Conservation (phyloP, 2,329 filamentous ascomycete species). For the Cryphonectria naterciae region DNA sequence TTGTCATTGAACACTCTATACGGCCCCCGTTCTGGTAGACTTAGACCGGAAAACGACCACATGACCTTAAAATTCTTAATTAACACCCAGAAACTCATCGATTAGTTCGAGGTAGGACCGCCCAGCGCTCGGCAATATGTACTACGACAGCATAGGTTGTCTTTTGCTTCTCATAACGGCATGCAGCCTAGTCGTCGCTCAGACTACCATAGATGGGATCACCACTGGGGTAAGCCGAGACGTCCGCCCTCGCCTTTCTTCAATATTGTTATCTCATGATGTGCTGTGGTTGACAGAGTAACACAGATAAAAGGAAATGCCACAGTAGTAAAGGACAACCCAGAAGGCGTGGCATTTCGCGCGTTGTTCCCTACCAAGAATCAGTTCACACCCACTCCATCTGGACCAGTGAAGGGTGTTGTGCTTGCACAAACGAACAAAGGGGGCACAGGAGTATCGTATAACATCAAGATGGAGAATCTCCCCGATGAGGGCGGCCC, state of each 20-base stretch:
- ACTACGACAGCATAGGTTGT: background rate
- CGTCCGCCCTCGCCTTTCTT: no score
- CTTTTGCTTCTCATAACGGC: background rate
- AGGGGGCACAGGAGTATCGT: slow-evolving; percentile 38
- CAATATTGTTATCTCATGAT: background rate
- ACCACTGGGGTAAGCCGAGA: slow-evolving; percentile 1
- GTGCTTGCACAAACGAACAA: slow-evolving; percentile 35
- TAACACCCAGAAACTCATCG: background rate
- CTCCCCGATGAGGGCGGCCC: slow-evolving; percentile 40
- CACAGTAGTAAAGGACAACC: slow-evolving; percentile 21
- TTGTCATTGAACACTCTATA: background rate
- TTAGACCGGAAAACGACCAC: background rate
- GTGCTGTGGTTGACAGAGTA: background rate
- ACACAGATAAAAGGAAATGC: slow-evolving; percentile 22
- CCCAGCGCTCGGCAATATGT: background rate
- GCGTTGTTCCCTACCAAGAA: slow-evolving; percentile 19
- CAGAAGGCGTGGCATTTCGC: slow-evolving; percentile 14
- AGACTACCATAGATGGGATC: background rate
- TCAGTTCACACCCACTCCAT: slow-evolving; percentile 20
- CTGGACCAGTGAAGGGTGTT: slow-evolving; percentile 30
- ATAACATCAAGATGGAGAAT: slow-evolving; percentile 38
- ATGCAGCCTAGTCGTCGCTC: background rate
- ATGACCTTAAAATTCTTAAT: background rate
- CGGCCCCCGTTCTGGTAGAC: background rate
- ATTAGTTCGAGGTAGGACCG: background rate